phyloP scores from a whole-genome alignment of 257 asterid genomes.

The Solanum okadae region DNA sequence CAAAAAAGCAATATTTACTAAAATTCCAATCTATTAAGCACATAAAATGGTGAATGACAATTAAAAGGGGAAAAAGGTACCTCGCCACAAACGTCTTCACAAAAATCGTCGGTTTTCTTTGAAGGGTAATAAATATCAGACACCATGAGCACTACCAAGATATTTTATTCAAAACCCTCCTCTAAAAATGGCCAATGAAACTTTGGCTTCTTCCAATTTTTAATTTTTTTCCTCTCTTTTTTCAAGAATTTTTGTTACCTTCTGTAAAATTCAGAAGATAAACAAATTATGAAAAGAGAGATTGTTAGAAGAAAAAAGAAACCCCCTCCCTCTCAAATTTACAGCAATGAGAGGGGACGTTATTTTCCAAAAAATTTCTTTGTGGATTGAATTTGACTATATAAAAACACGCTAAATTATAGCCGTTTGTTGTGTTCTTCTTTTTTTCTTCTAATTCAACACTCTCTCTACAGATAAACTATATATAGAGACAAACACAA shows the following conservation, averaged over 20 bases:
- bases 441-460: not conserved
- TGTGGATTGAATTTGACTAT: not conserved
- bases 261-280: not conserved
- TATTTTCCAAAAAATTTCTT: not conserved
- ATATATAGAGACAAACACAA: not conserved
- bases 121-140: slow-evolving; percentile 34
- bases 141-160: slow-evolving; percentile 11
- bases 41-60: not conserved
- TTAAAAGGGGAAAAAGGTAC: slow-evolving; percentile 16
- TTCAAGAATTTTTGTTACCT: not conserved
- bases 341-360: not conserved
- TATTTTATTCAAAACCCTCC: not conserved
- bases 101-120: slow-evolving; percentile 48
- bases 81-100: slow-evolving; percentile 50
- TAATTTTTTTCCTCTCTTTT: not conserved
- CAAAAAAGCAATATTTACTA: not conserved
- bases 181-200: not conserved
- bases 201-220: not conserved
- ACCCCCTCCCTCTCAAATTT: not conserved
- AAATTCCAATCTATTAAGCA: not conserved
- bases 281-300: not conserved
- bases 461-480: not conserved
- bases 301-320: not conserved
- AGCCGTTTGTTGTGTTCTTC: not conserved
- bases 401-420: not conserved